Conservation (phyloP, 176 grass and related monocot genomes). For the Thalia dealbata region DNA sequence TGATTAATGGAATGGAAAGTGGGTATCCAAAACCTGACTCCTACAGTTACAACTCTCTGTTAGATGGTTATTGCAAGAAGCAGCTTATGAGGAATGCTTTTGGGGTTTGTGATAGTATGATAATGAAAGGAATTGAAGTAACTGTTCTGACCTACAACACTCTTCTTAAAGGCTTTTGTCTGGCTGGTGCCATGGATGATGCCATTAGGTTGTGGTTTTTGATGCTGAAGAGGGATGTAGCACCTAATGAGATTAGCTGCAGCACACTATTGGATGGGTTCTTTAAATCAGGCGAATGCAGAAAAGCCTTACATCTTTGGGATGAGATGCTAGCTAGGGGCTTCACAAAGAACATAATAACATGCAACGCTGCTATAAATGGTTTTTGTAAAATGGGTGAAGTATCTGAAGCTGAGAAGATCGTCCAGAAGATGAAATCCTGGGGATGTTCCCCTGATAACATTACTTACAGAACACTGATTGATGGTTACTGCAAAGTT, state of each 20-base stretch:
- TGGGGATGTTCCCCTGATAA: slow-evolving; percentile 47
- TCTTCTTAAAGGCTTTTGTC: slow-evolving; percentile 83
- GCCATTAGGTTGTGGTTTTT: slow-evolving; percentile 77
- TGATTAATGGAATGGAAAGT: slow-evolving; percentile 56
- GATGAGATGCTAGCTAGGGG: slow-evolving; percentile 81
- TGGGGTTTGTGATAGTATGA: slow-evolving; percentile 48
- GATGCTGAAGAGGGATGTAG: slow-evolving; percentile 70
- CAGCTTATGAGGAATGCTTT: slow-evolving; percentile 70
- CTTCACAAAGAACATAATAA: slow-evolving; percentile 44
- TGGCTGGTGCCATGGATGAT: slow-evolving; percentile 43
- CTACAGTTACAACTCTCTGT: slow-evolving; percentile 82
- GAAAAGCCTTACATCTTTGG: slow-evolving; percentile 71
- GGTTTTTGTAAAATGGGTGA: slow-evolving; percentile 66
- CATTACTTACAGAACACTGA: slow-evolving; percentile 69
- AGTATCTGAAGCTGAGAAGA: slow-evolving; percentile 49
- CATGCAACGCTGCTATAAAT: slow-evolving; percentile 57
- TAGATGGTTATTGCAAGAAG: slow-evolving; percentile 73
- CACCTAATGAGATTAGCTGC: slow-evolving; percentile 82
- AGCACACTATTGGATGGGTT: slow-evolving; percentile 70
- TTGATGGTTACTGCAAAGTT: slow-evolving; percentile 75
- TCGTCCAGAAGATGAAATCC: slow-evolving; percentile 55
- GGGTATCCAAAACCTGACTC: slow-evolving; percentile 33
- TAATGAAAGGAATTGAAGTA: slow-evolving; percentile 37
- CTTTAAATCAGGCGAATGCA: slow-evolving; percentile 50
- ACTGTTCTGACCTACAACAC: slow-evolving; percentile 64